Base-by-base conservation (phyloP, 306 rosid species). In the Comarum palustre region DNA sequence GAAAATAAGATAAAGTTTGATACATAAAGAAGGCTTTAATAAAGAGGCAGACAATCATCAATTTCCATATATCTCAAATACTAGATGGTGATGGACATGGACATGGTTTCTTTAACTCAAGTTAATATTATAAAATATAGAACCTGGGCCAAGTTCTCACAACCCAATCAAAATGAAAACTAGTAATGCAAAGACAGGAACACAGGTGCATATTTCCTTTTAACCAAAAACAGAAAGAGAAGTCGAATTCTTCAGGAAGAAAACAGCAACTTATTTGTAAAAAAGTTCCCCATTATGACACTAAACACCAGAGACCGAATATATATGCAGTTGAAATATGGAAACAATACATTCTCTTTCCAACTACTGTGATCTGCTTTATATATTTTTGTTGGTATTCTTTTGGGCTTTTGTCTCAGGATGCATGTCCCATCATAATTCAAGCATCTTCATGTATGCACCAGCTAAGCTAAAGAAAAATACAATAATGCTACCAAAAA, bases 1-100 rank as follows among this genome's bases (percentile, higher is more conserved):
- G 80, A 91, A 94, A 91, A 91, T 88, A 89, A 88, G 99, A 94
- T 93, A 93, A 90, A 89, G 95, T 82, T 83, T 69, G 86, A 71
- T 84, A 57, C 76, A 69, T 81, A 88, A 95, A 89, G 88, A 87
- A 80, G 86, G 93, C 90, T 91, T 91, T 86, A 76, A 87, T 88
- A 86, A 89, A 86, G 95, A 86, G 75, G 43, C 55, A 58, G 57
- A 76, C 73, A 78, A 77, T 86, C 86, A 75, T 82, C 86, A 80
- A 58, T 79, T 77, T 81, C 87, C 79, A 81, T 57, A 71, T 66
- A 73, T 73, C 63, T 73, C 81, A 79, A 72, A 77, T 71, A 77
- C 39, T 34, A 36, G 36, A 36, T 52, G 45, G 45, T 34, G 67
- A 62, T 17, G 67, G 69, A 39, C 47, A 19, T 36, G 68, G 48